Conservation (phyloP, 768 basidiomycete genomes). For the Pisolithus microcarpus region DNA sequence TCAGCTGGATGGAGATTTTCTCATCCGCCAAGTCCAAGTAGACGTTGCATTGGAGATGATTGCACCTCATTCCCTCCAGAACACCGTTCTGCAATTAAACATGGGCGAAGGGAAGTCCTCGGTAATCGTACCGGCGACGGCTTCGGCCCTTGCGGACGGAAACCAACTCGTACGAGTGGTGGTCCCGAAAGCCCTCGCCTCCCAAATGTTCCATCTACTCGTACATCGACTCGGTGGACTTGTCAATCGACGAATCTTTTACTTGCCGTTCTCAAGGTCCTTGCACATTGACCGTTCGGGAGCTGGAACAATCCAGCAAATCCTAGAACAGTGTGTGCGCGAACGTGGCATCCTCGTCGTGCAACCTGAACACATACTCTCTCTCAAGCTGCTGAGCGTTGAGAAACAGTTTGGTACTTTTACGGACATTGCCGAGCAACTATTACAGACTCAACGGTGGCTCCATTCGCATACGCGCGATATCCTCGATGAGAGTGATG, state of each 20-base stretch:
- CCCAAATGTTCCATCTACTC: slow-evolving; percentile 25
- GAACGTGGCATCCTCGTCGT: slow-evolving; percentile 20
- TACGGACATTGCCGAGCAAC: slow-evolving; percentile 1
- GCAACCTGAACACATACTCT: slow-evolving; percentile 28
- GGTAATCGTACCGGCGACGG: slow-evolving; percentile 23
- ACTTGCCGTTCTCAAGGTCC: slow-evolving; percentile 21
- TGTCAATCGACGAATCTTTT: slow-evolving; percentile 22
- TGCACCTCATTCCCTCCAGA: slow-evolving; percentile 10
- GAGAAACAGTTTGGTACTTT: slow-evolving; percentile 21
- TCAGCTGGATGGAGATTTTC: slow-evolving; percentile 21
- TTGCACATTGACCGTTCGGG: slow-evolving; percentile 1
- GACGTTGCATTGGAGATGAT: slow-evolving; percentile 24
- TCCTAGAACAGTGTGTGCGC: slow-evolving; percentile 11
- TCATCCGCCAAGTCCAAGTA: slow-evolving; percentile 17
- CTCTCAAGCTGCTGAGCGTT: slow-evolving; percentile 20
- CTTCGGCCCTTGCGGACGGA: slow-evolving; percentile 17
- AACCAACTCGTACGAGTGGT: slow-evolving; percentile 21
- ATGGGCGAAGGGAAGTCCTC: slow-evolving; percentile 34
- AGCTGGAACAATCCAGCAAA: background rate
- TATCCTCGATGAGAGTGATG: slow-evolving; percentile 26
- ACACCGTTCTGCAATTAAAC: slow-evolving; percentile 22
- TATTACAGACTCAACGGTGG: slow-evolving; percentile 26
- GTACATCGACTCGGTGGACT: slow-evolving; percentile 19
- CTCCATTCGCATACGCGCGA: slow-evolving; percentile 20
- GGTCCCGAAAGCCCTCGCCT: slow-evolving; percentile 19